Conservation (phyloP, 176 grass and related monocot species). For the Eragrostis nindensis region DNA sequence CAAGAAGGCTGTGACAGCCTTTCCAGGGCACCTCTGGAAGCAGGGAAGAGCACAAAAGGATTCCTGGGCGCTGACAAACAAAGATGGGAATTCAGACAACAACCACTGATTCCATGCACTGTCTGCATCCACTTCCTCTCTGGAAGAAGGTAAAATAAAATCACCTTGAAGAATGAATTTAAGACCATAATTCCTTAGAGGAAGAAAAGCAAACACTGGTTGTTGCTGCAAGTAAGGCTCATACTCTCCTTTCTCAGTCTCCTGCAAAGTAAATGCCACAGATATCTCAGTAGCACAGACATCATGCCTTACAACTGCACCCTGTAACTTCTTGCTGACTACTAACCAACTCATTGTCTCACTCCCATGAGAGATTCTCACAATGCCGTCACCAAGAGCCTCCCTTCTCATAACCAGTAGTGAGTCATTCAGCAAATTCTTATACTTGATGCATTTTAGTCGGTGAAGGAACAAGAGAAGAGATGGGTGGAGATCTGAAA, state of each 20-base stretch:
- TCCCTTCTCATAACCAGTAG: constrained; percentile 80
- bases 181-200: constrained; percentile 90
- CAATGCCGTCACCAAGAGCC: constrained; percentile 78
- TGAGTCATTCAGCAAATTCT: constrained; percentile 67
- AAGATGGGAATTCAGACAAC: constrained; percentile 80
- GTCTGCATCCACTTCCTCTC: constrained; percentile 98
- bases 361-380: constrained; percentile 83
- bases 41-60: constrained; percentile 86
- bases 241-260: constrained; percentile 66
- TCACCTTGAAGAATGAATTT: constrained; percentile 99
- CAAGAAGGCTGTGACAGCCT: constrained; percentile 83
- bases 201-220: constrained; percentile 96
- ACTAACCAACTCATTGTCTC: constrained; percentile 90
- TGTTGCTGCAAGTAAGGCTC: constrained; percentile 78
- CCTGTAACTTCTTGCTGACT: constrained; percentile 72
- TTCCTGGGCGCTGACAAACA: constrained; percentile 74
- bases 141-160: constrained; percentile 95
- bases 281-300: constrained; percentile 84
- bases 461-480: constrained; percentile 88
- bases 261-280: constrained; percentile 90
- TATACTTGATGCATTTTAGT: constrained; percentile 85
- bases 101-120: constrained; percentile 99
- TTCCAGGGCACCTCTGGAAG: constrained; percentile 70
- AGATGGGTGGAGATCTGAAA: constrained; percentile 97
- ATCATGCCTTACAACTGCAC: constrained; percentile 63